phyloP scores from a whole-genome alignment of 352 stramenopile genomes.

The Thalassiosira livingstoniorum region DNA sequence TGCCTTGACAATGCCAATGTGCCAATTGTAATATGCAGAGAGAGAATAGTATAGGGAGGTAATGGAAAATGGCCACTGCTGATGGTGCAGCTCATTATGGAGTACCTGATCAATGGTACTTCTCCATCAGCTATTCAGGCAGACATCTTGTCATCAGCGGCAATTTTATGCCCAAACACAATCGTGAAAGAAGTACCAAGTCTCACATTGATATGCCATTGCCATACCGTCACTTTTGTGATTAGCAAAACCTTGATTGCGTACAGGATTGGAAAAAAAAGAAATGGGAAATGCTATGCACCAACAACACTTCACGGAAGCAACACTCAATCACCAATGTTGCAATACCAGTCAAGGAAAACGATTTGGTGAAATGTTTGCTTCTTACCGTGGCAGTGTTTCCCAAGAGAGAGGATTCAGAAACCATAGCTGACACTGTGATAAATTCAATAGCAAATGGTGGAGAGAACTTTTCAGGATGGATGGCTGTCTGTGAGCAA shows the following conservation, averaged over 20 bases:
- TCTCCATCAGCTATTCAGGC: conserved; percentile 6
- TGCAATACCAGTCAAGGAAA: conserved; percentile 16
- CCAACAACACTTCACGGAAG: conserved; percentile 27
- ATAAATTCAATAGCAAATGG: not conserved
- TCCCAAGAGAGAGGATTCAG: not conserved
- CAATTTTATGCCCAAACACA: conserved; percentile 11
- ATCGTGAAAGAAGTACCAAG: conserved; percentile 7
- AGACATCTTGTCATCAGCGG: conserved; percentile 7
- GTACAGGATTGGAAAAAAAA: conserved; percentile 13
- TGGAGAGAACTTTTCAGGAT: conserved; percentile 10
- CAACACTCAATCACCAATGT: conserved; percentile 42
- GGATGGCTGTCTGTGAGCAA: not conserved
- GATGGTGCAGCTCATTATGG: conserved; percentile 18
- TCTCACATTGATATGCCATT: not conserved
- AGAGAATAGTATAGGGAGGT: not conserved
- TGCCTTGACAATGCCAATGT: too few species aligned
- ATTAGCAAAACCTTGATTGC: conserved; percentile 10
- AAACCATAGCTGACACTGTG: not conserved
- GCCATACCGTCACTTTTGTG: not conserved
- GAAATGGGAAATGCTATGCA: conserved; percentile 33
- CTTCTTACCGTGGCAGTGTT: not conserved
- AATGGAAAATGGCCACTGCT: conserved; percentile 6
- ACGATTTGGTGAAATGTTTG: conserved; percentile 19
- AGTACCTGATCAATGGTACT: conserved; percentile 28
- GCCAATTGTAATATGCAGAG: too few species aligned